Evolutionary conservation across 202 grass and related monocot genomes (phyloP).

Genomic region (Thinopyrum obtusiflorum): DNA sequence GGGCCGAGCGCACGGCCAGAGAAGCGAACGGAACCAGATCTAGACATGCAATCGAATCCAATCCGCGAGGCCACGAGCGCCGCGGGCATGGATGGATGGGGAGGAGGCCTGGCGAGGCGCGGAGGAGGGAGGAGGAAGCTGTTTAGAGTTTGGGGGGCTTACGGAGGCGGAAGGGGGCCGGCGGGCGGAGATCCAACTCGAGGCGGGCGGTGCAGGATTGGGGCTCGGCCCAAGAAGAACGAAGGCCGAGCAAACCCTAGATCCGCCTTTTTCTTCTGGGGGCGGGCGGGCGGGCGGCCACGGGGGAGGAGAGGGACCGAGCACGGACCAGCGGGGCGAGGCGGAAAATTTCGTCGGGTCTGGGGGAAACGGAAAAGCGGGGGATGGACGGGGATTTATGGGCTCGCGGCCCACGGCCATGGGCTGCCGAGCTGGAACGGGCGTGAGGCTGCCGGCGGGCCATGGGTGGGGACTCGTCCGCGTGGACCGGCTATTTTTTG

Average conservation of each 20-base stretch:
- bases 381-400: slow-evolving; percentile 8
- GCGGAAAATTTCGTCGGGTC: not conserved
- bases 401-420: slow-evolving; percentile 39
- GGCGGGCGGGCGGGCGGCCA: too few relatives aligned
- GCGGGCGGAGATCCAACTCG: slow-evolving; percentile 26
- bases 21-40: not conserved
- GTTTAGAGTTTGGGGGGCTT: slow-evolving; percentile 33
- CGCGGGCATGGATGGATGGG: not conserved
- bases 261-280: slow-evolving; percentile 14
- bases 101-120: not conserved
- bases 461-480: not conserved
- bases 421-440: slow-evolving; percentile 21
- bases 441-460: slow-evolving; percentile 40
- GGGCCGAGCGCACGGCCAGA: not conserved
- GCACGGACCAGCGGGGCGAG: not conserved
- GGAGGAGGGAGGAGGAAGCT: not conserved
- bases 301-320: not conserved
- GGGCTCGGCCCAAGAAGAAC: slow-evolving; percentile 62
- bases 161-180: slow-evolving; percentile 32
- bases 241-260: slow-evolving; percentile 48
- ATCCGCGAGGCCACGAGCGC: not conserved
- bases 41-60: not conserved
- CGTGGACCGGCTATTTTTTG: slow-evolving; percentile 1
- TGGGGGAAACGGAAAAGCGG: not conserved
- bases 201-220: slow-evolving; percentile 22